A percentile compares a stretch with the other conserved stretches of the same genome.
Evolutionary conservation across 768 basidiomycete genomes (phyloP).

Genomic region (Termitomyces sp.): DNA sequence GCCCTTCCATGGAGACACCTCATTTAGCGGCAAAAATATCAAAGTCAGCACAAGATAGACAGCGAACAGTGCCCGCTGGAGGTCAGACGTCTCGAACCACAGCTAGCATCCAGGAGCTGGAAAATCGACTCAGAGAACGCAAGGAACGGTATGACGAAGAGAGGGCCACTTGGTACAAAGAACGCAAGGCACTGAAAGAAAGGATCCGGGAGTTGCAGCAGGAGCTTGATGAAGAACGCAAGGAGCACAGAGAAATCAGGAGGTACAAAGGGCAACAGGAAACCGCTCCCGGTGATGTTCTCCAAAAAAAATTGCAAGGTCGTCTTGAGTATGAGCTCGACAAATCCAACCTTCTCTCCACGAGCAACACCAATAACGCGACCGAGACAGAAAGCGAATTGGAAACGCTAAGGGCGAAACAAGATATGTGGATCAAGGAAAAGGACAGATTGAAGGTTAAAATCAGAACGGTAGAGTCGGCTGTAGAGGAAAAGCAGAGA

Average conservation of each 20-base stretch:
- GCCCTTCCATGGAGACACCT: background rate
- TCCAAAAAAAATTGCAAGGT: background rate
- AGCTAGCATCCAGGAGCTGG: background rate
- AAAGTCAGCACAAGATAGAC: background rate
- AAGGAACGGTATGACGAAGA: background rate
- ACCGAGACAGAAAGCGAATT: background rate
- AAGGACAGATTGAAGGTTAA: background rate
- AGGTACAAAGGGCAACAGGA: background rate
- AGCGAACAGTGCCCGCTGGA: background rate
- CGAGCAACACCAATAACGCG: background rate
- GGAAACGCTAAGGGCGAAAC: background rate
- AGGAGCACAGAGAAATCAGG: background rate
- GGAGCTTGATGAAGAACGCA: background rate
- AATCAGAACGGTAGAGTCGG: background rate
- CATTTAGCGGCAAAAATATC: background rate
- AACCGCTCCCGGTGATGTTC: background rate
- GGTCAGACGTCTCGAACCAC: background rate
- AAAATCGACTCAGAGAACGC: background rate
- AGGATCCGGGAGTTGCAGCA: background rate
- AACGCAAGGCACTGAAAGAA: background rate
- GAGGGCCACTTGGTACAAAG: background rate
- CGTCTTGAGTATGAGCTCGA: background rate
- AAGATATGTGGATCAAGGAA: background rate
- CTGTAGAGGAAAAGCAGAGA: background rate
- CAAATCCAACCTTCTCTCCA: background rate